These are phyloP conservation scores for Avena atlantica DNA, from an alignment of 176 grass and related monocot species.

Conservation along the genomic window DNA sequence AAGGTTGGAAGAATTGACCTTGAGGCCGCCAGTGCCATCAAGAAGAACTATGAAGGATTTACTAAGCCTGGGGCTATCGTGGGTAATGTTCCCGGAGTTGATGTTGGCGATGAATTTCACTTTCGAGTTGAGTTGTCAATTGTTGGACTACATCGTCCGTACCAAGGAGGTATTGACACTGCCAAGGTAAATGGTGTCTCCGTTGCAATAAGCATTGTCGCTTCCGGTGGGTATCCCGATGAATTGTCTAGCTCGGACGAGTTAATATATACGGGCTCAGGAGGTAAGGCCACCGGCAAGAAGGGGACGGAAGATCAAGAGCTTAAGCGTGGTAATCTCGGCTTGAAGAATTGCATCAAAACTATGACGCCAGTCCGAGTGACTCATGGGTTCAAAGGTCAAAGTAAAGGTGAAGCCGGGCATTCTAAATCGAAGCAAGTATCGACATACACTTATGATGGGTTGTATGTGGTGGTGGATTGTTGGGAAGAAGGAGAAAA, in stretches of 20 bases:
- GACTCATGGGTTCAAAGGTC: conserved; percentile 76
- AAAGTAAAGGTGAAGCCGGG: conserved; percentile 47
- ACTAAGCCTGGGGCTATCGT: conserved; percentile 49
- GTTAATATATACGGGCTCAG: conserved; percentile 76
- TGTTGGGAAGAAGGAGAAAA: conserved; percentile 62
- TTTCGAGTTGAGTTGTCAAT: conserved; percentile 70
- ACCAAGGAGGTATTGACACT: conserved; percentile 69
- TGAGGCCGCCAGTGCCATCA: conserved; percentile 44
- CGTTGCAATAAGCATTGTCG: conserved; percentile 72
- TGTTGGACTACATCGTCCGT: conserved; percentile 64
- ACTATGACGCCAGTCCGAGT: conserved; percentile 65
- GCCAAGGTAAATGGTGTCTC: conserved; percentile 30
- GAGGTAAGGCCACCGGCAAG: conserved; percentile 59
- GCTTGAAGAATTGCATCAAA: conserved; percentile 72
- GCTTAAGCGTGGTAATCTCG: conserved; percentile 74
- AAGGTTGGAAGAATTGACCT: conserved; percentile 55
- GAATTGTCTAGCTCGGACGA: conserved; percentile 63
- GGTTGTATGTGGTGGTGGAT: conserved; percentile 57
- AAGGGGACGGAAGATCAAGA: conserved; percentile 70
- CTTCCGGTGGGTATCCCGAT: conserved; percentile 69
- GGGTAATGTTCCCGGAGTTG: conserved; percentile 67
- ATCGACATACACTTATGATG: conserved; percentile 71
- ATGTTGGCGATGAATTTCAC: conserved; percentile 78
- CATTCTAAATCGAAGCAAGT: conserved; percentile 60
- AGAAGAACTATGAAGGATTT: conserved; percentile 39